Conservation (phyloP, 768 basidiomycete genomes). For the Leucocoprinus leucothites region DNA sequence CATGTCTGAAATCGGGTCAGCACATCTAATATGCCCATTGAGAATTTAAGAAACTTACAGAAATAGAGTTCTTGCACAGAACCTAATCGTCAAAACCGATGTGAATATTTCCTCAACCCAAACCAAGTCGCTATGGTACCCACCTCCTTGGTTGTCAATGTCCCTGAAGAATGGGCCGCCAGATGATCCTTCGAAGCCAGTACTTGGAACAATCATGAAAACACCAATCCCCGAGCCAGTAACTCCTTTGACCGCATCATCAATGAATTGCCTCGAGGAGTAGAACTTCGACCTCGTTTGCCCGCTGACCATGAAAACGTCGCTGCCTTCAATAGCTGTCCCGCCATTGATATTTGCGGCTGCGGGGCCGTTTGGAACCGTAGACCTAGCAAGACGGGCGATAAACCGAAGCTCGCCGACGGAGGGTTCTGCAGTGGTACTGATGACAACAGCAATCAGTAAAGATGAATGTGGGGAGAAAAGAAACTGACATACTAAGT, state of each 20-base stretch:
- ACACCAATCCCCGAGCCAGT: constrained; percentile 27
- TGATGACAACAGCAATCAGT: constrained; percentile 1
- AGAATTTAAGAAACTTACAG: constrained; percentile 23
- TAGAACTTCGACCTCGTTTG: constrained; percentile 34
- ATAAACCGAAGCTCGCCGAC: constrained; percentile 37
- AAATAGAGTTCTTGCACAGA: constrained; percentile 33
- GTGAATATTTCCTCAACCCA: not conserved
- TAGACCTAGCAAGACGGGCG: constrained; percentile 25
- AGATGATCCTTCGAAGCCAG: constrained; percentile 28
- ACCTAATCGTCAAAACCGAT: constrained; percentile 14
- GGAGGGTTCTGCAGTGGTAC: constrained; percentile 30
- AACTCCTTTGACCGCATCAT: constrained; percentile 31
- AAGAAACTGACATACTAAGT: constrained; percentile 25
- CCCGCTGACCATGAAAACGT: constrained; percentile 28
- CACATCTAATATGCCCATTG: not conserved
- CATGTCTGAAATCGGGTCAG: constrained; percentile 19
- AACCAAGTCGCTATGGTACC: constrained; percentile 1
- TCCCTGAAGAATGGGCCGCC: constrained; percentile 33
- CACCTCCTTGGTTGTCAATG: constrained; percentile 33
- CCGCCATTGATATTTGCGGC: constrained; percentile 28
- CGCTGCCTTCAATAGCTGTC: constrained; percentile 33
- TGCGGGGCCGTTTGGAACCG: constrained; percentile 26
- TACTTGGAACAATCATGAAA: constrained; percentile 30
- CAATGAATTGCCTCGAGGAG: constrained; percentile 32
- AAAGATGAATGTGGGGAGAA: not conserved